Conservation (phyloP, 2,329 filamentous ascomycete species). For the Fusarium xylarioides region DNA sequence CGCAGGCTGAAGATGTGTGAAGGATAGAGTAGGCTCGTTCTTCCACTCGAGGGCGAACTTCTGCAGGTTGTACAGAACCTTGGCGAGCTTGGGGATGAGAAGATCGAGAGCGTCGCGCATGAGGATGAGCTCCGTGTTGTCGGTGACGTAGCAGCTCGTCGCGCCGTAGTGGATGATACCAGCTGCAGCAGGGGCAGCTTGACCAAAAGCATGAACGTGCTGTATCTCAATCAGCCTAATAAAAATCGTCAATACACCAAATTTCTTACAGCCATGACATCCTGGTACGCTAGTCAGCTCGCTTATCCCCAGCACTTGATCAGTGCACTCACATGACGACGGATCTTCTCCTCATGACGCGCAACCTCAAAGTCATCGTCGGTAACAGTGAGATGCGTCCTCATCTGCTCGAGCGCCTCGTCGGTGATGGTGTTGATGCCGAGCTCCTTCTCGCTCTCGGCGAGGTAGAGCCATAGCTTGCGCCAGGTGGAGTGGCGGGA, state of each 20-base stretch:
- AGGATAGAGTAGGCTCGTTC: not conserved
- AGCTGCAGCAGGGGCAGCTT: not conserved
- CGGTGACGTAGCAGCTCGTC: not conserved
- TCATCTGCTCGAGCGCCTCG: constrained; percentile 34
- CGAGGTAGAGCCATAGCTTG: constrained; percentile 28
- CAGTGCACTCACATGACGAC: constrained; percentile 16
- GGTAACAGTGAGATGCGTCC: constrained; percentile 5
- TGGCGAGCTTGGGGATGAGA: not conserved
- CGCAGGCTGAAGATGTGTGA: not conserved
- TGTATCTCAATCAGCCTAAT: not conserved
- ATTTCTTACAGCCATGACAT: constrained; percentile 17
- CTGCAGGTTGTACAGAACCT: not conserved
- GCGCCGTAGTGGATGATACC: not conserved
- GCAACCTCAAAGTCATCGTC: constrained; percentile 32
- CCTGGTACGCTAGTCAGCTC: constrained; percentile 7
- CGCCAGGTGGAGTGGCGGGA: constrained; percentile 30
- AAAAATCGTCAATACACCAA: not conserved
- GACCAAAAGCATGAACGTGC: constrained; percentile 2
- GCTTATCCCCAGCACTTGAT: not conserved
- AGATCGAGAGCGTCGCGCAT: not conserved
- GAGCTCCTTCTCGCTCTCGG: constrained; percentile 29
- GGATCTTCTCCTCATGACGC: constrained; percentile 27
- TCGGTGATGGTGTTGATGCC: constrained; percentile 26
- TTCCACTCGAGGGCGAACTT: not conserved
- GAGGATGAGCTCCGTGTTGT: not conserved